Percentiles rank a stretch among this genome's conserved stretches.
Conservation (phyloP, 352 stramenopile genomes). For the Pythium volutum region DNA sequence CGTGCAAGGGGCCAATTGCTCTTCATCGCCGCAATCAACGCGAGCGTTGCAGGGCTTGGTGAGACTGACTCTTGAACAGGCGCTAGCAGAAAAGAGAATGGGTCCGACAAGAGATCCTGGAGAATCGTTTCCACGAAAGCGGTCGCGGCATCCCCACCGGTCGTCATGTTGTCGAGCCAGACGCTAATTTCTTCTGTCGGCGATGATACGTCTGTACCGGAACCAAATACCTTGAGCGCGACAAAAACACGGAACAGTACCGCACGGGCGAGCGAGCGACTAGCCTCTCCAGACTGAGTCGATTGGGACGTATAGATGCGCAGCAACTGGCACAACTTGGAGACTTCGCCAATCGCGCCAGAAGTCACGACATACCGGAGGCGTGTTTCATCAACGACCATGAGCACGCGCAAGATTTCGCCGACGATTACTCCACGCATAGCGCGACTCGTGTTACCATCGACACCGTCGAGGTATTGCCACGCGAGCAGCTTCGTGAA, state of each 20-base stretch:
- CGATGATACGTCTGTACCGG: not conserved
- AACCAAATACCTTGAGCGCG: slow-evolving; percentile 59
- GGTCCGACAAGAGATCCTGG: slow-evolving; percentile 23
- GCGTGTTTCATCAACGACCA: slow-evolving; percentile 50
- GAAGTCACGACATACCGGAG: slow-evolving; percentile 53
- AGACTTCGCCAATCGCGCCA: slow-evolving; percentile 18
- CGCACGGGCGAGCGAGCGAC: slow-evolving; percentile 38
- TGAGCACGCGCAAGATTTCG: slow-evolving; percentile 69
- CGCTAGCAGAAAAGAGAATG: slow-evolving; percentile 20
- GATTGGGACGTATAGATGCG: slow-evolving; percentile 40
- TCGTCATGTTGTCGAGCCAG: slow-evolving; percentile 61
- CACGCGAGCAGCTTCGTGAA: slow-evolving; percentile 79
- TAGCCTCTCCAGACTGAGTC: slow-evolving; percentile 21
- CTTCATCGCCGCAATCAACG: slow-evolving; percentile 11
- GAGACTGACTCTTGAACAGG: not conserved
- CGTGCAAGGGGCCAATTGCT: slow-evolving; percentile 6
- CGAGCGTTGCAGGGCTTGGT: slow-evolving; percentile 13
- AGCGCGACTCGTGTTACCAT: slow-evolving; percentile 13
- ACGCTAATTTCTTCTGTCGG: slow-evolving; percentile 52
- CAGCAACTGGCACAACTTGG: slow-evolving; percentile 72
- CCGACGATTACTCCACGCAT: slow-evolving; percentile 58
- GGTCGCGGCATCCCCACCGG: slow-evolving; percentile 23
- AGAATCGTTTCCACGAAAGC: slow-evolving; percentile 24
- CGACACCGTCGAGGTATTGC: slow-evolving; percentile 38
- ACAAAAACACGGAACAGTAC: slow-evolving; percentile 57